Conservation (phyloP, 2,329 filamentous ascomycete species). For the Trichoderma lentiforme region DNA sequence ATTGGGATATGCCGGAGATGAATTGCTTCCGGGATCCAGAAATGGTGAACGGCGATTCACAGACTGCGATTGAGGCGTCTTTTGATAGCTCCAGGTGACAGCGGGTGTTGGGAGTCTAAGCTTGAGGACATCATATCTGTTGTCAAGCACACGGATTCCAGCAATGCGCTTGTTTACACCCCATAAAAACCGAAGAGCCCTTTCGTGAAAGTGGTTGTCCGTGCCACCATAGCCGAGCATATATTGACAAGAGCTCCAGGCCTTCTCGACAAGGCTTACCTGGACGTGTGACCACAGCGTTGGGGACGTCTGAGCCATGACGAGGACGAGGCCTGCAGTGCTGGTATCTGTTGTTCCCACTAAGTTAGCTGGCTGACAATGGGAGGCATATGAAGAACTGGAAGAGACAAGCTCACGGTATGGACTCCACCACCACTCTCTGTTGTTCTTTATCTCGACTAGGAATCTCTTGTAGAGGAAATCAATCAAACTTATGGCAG, state of each 20-base stretch:
- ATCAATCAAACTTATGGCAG: conserved; percentile 30
- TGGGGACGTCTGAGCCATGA: conserved; percentile 18
- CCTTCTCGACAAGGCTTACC: conserved; percentile 9
- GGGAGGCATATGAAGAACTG: neutral
- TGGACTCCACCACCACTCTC: conserved; percentile 35
- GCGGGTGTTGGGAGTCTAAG: neutral
- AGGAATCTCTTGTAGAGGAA: conserved; percentile 23
- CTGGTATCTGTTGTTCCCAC: conserved; percentile 18
- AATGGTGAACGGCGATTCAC: neutral
- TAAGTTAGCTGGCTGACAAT: neutral
- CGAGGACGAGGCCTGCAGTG: conserved; percentile 22
- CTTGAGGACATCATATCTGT: neutral
- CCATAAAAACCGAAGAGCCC: conserved; percentile 13
- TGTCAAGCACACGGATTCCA: neutral
- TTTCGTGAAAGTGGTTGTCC: neutral
- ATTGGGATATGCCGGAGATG: neutral
- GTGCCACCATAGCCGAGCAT: conserved; percentile 10
- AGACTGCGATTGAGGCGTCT: neutral
- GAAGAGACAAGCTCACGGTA: neutral
- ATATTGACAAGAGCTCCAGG: neutral
- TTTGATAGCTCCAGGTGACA: neutral
- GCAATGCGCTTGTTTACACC: conserved; percentile 1
- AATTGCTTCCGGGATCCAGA: neutral
- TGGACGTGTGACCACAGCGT: conserved; percentile 1
- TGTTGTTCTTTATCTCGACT: conserved; percentile 26